A percentile compares a stretch with the other conserved stretches of the same genome.
Conservation (phyloP, 495 filamentous ascomycete genomes). For the Entonaema liquescens region DNA sequence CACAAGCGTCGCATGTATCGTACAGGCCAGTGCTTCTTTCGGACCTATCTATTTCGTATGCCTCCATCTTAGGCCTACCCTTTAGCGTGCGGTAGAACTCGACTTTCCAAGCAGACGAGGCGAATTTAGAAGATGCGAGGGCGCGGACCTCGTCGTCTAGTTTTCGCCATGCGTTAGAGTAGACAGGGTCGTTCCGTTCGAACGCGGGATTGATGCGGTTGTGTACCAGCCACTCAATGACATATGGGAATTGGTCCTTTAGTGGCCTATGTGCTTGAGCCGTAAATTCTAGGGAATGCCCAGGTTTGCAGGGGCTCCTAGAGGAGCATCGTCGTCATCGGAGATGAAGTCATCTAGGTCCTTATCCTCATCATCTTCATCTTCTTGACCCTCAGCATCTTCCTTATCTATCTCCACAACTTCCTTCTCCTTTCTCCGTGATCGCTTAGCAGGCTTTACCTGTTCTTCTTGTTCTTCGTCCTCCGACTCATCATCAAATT, state of each 20-base stretch:
- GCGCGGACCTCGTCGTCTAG: constrained; percentile 76
- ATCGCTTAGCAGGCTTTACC: constrained; percentile 9
- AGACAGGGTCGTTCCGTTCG: constrained; percentile 68
- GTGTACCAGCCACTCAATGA: constrained; percentile 82
- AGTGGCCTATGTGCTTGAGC: constrained; percentile 70
- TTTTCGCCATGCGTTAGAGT: constrained; percentile 75
- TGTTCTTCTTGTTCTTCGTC: constrained; percentile 35
- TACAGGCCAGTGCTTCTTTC: constrained; percentile 47
- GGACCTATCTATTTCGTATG: constrained; percentile 39
- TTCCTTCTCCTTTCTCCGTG: constrained; percentile 22
- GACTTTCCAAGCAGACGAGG: constrained; percentile 75
- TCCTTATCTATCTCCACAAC: constrained; percentile 21
- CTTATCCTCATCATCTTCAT: constrained; percentile 58
- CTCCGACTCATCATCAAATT: constrained; percentile 59
- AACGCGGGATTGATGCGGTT: constrained; percentile 79
- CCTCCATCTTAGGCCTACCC: constrained; percentile 64
- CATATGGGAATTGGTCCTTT: constrained; percentile 80
- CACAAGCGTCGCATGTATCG: constrained; percentile 78
- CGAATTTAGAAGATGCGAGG: constrained; percentile 74
- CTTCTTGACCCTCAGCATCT: constrained; percentile 37
- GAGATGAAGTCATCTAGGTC: constrained; percentile 77
- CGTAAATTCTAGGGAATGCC: constrained; percentile 78
- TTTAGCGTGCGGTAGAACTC: constrained; percentile 72
- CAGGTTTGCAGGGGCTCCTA: constrained; percentile 67
- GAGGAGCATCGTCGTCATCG: constrained; percentile 68